Base-by-base conservation (phyloP, 1,139 yeast species). In the Komagataea norvegica region DNA sequence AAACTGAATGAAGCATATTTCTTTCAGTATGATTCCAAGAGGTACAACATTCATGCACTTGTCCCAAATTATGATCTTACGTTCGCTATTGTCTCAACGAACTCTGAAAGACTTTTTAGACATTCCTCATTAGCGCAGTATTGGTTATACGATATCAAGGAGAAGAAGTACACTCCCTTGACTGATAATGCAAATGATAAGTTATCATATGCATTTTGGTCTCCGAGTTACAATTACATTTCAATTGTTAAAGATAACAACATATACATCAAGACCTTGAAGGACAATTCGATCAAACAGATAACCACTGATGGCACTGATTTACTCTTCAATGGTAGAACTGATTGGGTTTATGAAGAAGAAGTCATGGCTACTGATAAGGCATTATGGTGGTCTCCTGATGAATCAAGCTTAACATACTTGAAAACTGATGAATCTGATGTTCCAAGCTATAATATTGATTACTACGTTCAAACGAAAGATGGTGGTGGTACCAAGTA, bases 301-400 rank as follows among this genome's bases (percentile, higher is more conserved):
- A 62, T 91, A 9, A 84, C 96, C 0, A 44, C 50, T 5, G 84
- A 76, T 47, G 95, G 95, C 1, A 70, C 78, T 8, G 61, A 61
- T 1, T 57, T 65, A 25, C 61, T 82, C 15, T 77, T 79, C 54
- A 84, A 87, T 52, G 96, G 94, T 2, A 79, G 76, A 44, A 83
- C 95, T 0, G 96, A 87, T 53, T 87, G 96, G 96, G 85, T 86
- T 2, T 86, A 87, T 54, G 96, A 87, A 56, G 96, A 87, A 52
- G 96, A 87, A 53, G 85, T 87, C 2, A 58, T 77, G 15, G 68
- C 72, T 0, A 63, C 65, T 8, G 81, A 79, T 44, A 65, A 64
- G 28, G 74, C 88, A 11, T 52, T 83, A 16, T 86, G 93, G 88
- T 86, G 95, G 94, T 68, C 86, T 10, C 79, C 81, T 0, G 73